Evolutionary conservation across 2,329 filamentous ascomycete genomes (phyloP).

Genomic region (Diaporthe citri): DNA sequence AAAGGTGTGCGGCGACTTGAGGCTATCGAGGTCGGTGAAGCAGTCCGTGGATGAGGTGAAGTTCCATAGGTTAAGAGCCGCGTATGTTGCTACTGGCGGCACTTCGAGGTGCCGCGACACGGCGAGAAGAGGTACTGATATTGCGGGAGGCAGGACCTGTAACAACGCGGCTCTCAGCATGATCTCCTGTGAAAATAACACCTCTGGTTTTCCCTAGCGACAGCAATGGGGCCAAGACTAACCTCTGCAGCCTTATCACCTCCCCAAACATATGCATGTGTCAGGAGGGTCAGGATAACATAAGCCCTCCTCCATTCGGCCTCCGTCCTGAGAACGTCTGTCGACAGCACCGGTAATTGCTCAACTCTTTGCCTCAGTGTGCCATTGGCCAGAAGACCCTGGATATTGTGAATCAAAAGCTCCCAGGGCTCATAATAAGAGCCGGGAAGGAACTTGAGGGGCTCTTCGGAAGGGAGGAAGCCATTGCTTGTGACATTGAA

Average conservation of each 20-base stretch:
- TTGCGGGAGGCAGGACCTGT: constrained; percentile 76
- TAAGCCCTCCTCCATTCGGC: constrained; percentile 87
- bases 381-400: constrained; percentile 73
- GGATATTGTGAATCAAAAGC: constrained; percentile 74
- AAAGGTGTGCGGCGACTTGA: constrained; percentile 83
- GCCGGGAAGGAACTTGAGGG: constrained; percentile 74
- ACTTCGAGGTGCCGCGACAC: constrained; percentile 82
- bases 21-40: constrained; percentile 75
- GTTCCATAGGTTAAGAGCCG: constrained; percentile 91
- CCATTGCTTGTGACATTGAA: constrained; percentile 69
- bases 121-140: constrained; percentile 81
- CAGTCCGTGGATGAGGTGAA: constrained; percentile 70
- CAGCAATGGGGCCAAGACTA: constrained; percentile 38
- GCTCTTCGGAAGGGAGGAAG: constrained; percentile 81
- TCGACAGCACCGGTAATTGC: constrained; percentile 77
- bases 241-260: constrained; percentile 81
- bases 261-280: constrained; percentile 93
- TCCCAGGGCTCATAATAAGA: constrained; percentile 88
- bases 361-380: constrained; percentile 74
- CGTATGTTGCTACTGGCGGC: constrained; percentile 91
- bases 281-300: constrained; percentile 80
- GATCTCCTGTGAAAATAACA: not conserved
- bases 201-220: not conserved
- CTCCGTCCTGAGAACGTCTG: constrained; percentile 71
- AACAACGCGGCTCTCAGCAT: constrained; percentile 40